Base-by-base conservation (phyloP, 2,329 filamentous ascomycete genomes). In the Cladorrhinum sp. region DNA sequence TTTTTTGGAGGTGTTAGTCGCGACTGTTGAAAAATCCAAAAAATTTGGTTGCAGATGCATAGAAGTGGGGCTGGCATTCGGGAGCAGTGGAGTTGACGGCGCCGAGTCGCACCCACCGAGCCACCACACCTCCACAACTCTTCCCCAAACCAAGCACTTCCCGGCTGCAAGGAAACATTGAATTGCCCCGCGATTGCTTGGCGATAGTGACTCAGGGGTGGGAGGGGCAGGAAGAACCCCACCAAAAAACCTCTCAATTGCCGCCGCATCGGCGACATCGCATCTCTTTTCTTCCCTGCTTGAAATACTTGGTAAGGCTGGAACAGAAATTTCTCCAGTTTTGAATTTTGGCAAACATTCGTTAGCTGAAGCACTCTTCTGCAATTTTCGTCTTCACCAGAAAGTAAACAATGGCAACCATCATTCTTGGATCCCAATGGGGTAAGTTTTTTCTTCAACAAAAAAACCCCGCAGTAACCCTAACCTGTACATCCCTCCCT, bases 341-440 rank as follows among this genome's bases (percentile, higher is more conserved):
- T 46, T 36, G 28, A 39, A 9, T 21, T 57, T 49, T 21, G 20
- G n/a, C 39, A 14, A 23, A 12, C 24, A 55, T 39, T 28, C n/a
- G 33, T 26, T n/a, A 42, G 36, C 36, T 42, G 39, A 39, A 36
- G 53, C 21, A 28, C 16, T 42, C 16, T 48, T 36, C 36, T 30
- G 12, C 10, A 16, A 48, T 46, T n/a, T 12, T n/a, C 12, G 5
- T n/a, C 53, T 59, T 49, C 52, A 39, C 23, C 6, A 51, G 57
- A 30, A 58, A 68, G 49, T 62, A 36, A 3, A 36, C 33, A 36
- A 79, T 80, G 75, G 80, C 82, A 59, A 85, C 82, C 51, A 79
- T 85, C 62, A 80, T 85, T 66, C 78, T 86, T 66, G 84, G 84
- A 62, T 77, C 81, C 69, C 83, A 86, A 74, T 87, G 67, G 82